Base-by-base conservation (phyloP, 2,329 filamentous ascomycete species). In the Penicillium sp. region DNA sequence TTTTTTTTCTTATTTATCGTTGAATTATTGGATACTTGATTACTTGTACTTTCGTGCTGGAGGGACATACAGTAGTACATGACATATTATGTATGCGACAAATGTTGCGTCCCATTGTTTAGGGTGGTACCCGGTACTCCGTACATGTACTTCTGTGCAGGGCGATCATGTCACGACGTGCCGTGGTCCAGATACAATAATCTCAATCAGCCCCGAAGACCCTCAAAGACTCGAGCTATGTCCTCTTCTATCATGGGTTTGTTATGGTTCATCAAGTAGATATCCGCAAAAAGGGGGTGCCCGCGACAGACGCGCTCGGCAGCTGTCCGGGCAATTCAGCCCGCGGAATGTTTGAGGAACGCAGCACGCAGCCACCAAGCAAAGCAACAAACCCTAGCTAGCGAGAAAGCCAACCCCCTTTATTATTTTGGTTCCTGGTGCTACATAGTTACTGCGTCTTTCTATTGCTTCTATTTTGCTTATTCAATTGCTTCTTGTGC, bases 301-400 rank as follows among this genome's bases (percentile, higher is more conserved):
- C 28, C 38, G 54, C 54, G n/a, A 56, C 17, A 54, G 53, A 55
- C 35, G 30, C 49, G 38, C 42, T 35, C 60, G 62, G 61, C 61
- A 65, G 63, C 61, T 64, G 58, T 55, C 63, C 59, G 55, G 19
- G 37, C 40, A 61, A 65, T 62, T 59, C 53, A 19, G 45, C 37
- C 56, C 56, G 56, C 54, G 62, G 62, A 64, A 66, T 66, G 64
- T 62, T 47, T 33, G 19, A 42, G 33, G 15, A 55, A n/a, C 19
- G 37, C 38, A 33, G 35, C 35, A 17, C 24, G 51, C 51, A 54
- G 51, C 33, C 51, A 28, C 51, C 51, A 17, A 28, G 37, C 37
- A 28, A 22, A 55, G 26, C 24, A 44, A 55, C 15, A 22, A 37
- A 28, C 33, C 51, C 51, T 42, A 17, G 51, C 51, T 49, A 24